Base-by-base conservation (phyloP, 2,329 filamentous ascomycete genomes). In the Fusarium luffae region DNA sequence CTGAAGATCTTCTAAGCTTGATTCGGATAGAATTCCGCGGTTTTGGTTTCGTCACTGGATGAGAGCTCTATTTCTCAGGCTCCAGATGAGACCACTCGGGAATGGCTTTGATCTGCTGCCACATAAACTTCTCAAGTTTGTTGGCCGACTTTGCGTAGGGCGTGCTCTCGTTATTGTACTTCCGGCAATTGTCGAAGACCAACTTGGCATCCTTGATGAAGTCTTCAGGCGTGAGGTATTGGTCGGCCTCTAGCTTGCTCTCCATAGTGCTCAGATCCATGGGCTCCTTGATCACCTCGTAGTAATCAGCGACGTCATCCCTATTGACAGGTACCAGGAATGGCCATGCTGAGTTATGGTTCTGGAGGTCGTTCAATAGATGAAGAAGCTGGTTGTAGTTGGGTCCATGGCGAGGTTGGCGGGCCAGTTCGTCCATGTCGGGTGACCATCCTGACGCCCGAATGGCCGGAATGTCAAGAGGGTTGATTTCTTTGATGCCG, bases 221-320 rank as follows among this genome's bases (percentile, higher is more conserved):
- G 75, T 98, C 96, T 77, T 98, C 94, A 0, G 96, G 95, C 0
- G 89, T 94, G 18, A 90, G 88, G 77, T 99, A 99, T 76, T 95
- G 88, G 80, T 98, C 96, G 41, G 93, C 93, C 77, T 98, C 94
- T 69, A 98, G 91, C 81, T 97, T 97, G 73, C 89, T 90, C 80
- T 98, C 96, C 95, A 99, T 98, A 21, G 94, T 98, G 49, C 89
- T 91, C 49, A 98, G 85, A 77, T 98, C 96, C 96, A 99, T 99
- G 37, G 96, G 96, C 79, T 97, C 92, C 77, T 94, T 94, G 84
- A 99, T 99, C 66, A 98, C 94, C 63, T 97, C 93, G 83, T 98
- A 98, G 82, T 99, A 99, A 79, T 99, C 96, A n/a, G 93, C 90
- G 0, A 99, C 96, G 72, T 98, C 96, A 75, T 99, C 96, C 71